These are phyloP conservation scores for Kitagawia praeruptora DNA, from an alignment of 129 eudicot species.

Conservation along the genomic window DNA sequence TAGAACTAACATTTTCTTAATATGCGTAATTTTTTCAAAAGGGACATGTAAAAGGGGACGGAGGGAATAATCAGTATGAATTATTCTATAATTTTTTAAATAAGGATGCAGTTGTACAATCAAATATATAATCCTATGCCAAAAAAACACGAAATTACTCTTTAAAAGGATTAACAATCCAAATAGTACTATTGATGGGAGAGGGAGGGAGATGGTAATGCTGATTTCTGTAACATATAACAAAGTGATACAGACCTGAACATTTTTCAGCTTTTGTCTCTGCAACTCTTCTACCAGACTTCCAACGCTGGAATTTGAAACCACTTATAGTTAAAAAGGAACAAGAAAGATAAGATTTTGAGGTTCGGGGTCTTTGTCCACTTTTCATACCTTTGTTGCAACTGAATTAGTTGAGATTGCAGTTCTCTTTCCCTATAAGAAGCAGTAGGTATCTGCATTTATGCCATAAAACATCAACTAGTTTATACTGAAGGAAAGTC, in stretches of 20 bases:
- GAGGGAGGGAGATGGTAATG: neutral
- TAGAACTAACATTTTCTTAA: too few species aligned
- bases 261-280: slow-evolving; percentile 60
- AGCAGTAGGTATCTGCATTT: slow-evolving; percentile 41
- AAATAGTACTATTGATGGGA: too few species aligned
- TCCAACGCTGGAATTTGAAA: slow-evolving; percentile 58
- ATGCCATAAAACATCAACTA: neutral
- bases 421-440: slow-evolving; percentile 62
- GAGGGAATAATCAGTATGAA: too few species aligned
- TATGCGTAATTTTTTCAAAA: too few species aligned
- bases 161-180: too few species aligned
- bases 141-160: too few species aligned
- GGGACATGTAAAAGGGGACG: too few species aligned
- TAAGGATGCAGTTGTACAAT: neutral
- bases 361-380: neutral
- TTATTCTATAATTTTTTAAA: neutral
- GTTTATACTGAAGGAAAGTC: neutral
- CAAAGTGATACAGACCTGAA: slow-evolving; percentile 40
- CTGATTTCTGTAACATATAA: neutral
- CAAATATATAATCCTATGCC: too few species aligned
- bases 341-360: neutral
- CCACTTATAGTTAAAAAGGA: neutral
- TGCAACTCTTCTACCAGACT: slow-evolving; percentile 80
- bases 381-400: slow-evolving; percentile 69
- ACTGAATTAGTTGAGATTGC: slow-evolving; percentile 56